Evolutionary conservation across 352 stramenopile genomes (phyloP), one percentile per base, ranked within the genome.

Genomic region (Elongisporangium senticosum): DNA sequence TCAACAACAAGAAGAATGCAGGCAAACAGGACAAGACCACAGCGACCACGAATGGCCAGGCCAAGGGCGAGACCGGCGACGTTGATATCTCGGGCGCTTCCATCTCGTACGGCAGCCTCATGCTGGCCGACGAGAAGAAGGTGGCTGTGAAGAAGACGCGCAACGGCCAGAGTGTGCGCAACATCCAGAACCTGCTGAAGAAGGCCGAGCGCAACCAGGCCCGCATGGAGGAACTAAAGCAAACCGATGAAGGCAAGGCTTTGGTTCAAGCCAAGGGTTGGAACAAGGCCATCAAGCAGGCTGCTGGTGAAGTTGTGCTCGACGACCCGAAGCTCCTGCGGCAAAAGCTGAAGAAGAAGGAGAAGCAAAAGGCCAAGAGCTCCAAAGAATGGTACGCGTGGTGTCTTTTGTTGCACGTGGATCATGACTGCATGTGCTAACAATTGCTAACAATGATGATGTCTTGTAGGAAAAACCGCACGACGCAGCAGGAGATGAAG

Each of bases 281-380:
- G 79, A 69, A 87, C 60, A 88, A 82, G 49, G 83, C 83, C 24
- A 69, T 92, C 22, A 81, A 90, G 61, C 83, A 90, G 62, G 83
- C 83, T 20, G 73, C 75, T 24, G 83, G 83, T 20, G 71, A 87
- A 50, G 62, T 79, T 11, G 72, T 92, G 49, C 59, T 89, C 67
- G 79, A 92, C 64, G 83, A 92, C 55, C 83, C 83, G 17, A 90
- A 90, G 67, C 56, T 92, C 62, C 67, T 92, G 55, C 75, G 79
- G 39, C 81, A 81, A 40, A 90, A 92, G 66, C 71, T 92, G 4
- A 92, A 92, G 67, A 90, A 89, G 71, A 92, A 92, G 71, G 79
- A 89, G 59, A 92, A 92, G 64, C 49, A 70, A 19, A 90, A 90
- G 67, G 63, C 78, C 11, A 92, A 90, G 75, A 92, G 83, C 51